These are phyloP conservation scores for Monosporascus sp. DNA, from an alignment of 2,329 filamentous ascomycete species.

Conservation along the genomic window DNA sequence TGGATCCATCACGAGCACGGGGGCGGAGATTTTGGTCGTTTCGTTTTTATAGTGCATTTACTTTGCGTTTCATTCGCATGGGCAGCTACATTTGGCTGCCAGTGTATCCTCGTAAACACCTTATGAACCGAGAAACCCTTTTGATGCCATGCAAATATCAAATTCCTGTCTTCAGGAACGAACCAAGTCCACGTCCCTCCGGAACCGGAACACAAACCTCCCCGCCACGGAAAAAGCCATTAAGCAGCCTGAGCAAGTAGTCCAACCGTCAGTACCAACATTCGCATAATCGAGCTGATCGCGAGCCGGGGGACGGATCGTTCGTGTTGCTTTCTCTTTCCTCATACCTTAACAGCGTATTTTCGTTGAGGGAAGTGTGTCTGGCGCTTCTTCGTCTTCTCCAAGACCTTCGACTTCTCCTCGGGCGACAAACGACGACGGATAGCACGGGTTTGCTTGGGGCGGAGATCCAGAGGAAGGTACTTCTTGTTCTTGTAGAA, in stretches of 20 bases:
- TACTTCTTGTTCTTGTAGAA: slow-evolving; percentile 99
- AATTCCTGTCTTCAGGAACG: slow-evolving; percentile 28
- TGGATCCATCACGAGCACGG: neutral
- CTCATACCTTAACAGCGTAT: slow-evolving; percentile 92
- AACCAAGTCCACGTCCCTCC: slow-evolving; percentile 23
- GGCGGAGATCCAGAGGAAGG: slow-evolving; percentile 93
- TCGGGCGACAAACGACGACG: slow-evolving; percentile 89
- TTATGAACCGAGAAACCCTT: slow-evolving; percentile 33
- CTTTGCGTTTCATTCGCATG: neutral
- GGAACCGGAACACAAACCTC: slow-evolving; percentile 19
- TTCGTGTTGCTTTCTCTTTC: neutral
- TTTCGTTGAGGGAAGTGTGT: slow-evolving; percentile 98
- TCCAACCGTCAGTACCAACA: neutral
- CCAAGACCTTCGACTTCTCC: slow-evolving; percentile 77
- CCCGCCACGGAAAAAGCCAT: slow-evolving; percentile 4
- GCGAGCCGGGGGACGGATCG: too few species aligned
- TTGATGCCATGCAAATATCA: slow-evolving; percentile 35
- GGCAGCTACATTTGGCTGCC: slow-evolving; percentile 30
- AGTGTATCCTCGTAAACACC: slow-evolving; percentile 32
- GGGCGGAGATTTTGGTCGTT: neutral
- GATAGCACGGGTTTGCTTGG: slow-evolving; percentile 98
- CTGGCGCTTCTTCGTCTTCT: slow-evolving; percentile 95
- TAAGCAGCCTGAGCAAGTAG: neutral
- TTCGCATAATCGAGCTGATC: neutral
- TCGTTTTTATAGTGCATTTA: neutral